Base-by-base conservation (phyloP, 1,139 yeast genomes). In the Arxiozyma slooffiae region DNA sequence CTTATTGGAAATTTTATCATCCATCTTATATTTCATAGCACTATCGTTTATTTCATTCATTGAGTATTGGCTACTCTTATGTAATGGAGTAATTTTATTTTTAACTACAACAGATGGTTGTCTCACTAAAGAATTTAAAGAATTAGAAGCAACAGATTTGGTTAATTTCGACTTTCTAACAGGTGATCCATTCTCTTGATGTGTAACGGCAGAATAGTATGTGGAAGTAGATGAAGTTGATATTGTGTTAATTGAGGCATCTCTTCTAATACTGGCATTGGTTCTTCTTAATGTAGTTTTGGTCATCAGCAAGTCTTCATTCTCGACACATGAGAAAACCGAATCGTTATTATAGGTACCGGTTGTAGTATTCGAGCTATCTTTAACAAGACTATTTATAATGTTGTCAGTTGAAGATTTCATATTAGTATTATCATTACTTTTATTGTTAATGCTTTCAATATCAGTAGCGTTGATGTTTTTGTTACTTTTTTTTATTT, bases 81-180 rank as follows among this genome's bases (percentile, higher is more conserved):
- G 55, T 11, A 65, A 50, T 26, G 68, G 67, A 17, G 66, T 61
- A 6, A 64, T 67, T 52, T 61, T 63, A 47, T 64, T 64, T 42
- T 61, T 62, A 17, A 66, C 68, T 17, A 64, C 68, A 23, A 64
- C 63, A 1, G 68, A 64, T 14, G 67, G 68, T 51, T 65, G 67
- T 52, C 68, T 60, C 9, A 61, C 60, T 7, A 64, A 50, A 8
- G 63, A 55, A 46, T 54, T 63, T 43, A 65, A 52, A 5, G 65
- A 57, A 24, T 47, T 48, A 5, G 61, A 56, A 4, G 60, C 66
- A 17, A 48, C 45, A n/a, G 68, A 64, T 50, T 67, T 59, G 3
- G 57, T 60, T 24, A 62, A 30, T 41, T 53, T 51, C 7, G 54
- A 46, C 34, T 36, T 38, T 47, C 49, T 18, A 50, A 34, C 24